Evolutionary conservation across 306 rosid species (phyloP).

Genomic region (Prunus mume): DNA sequence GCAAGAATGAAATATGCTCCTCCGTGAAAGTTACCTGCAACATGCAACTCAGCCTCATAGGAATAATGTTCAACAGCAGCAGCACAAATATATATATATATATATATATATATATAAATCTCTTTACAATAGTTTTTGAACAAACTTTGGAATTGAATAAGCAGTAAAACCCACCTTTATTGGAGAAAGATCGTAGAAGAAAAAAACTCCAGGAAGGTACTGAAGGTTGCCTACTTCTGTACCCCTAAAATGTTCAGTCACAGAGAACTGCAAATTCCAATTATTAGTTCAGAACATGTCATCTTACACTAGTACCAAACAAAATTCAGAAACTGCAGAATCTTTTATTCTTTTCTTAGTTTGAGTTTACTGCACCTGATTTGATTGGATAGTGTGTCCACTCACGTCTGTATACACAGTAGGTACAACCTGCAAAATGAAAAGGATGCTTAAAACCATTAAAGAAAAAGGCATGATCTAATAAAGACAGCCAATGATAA

Average conservation of each 20-base stretch:
- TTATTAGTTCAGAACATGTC: constrained; percentile 7
- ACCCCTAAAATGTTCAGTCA: constrained; percentile 81
- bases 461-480: not conserved
- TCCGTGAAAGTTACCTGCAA: constrained; percentile 80
- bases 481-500: not conserved
- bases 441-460: not conserved
- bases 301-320: constrained; percentile 7
- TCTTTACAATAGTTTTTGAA: not conserved
- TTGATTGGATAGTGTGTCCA: constrained; percentile 87
- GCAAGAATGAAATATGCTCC: constrained; percentile 85
- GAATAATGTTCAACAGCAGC: not conserved
- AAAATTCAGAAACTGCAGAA: not conserved
- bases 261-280: constrained; percentile 81
- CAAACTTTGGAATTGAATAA: not conserved
- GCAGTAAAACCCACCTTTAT: constrained; percentile 62
- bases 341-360: not conserved
- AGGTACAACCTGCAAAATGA: constrained; percentile 76
- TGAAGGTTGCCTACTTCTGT: constrained; percentile 74
- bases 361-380: constrained; percentile 61
- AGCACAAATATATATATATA: not conserved
- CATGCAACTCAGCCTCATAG: constrained; percentile 16
- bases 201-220: constrained; percentile 94
- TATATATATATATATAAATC: too few species aligned
- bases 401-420: constrained; percentile 80
- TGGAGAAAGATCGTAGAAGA: constrained; percentile 97